phyloP scores from a whole-genome alignment of 768 basidiomycete species.

The Hygrophoropsis aurantiaca region DNA sequence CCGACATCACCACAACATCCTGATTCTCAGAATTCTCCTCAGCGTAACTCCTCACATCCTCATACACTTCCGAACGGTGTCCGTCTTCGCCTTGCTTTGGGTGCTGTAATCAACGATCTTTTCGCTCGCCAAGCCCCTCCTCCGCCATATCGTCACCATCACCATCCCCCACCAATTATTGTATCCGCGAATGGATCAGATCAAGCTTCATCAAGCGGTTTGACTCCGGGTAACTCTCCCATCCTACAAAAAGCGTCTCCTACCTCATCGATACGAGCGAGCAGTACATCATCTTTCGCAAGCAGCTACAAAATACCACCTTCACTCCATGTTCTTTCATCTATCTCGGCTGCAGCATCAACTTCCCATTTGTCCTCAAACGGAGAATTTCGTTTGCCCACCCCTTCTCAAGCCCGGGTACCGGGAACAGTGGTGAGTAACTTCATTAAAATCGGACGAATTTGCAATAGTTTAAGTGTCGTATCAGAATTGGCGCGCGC shows the following conservation, averaged over 20 bases:
- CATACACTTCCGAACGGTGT: conserved; percentile 81
- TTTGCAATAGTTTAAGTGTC: too few relatives aligned
- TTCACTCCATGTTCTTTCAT: conserved; percentile 25
- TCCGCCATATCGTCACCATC: conserved; percentile 33
- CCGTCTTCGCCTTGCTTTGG: conserved; percentile 70
- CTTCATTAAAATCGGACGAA: too few relatives aligned
- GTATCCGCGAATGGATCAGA: conserved; percentile 25
- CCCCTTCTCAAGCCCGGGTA: neutral
- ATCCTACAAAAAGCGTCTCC: conserved; percentile 19
- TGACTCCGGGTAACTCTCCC: conserved; percentile 22
- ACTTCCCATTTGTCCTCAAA: conserved; percentile 4
- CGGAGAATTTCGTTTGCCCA: conserved; percentile 1
- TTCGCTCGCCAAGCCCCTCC: conserved; percentile 69
- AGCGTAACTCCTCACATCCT: conserved; percentile 36
- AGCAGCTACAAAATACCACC: conserved; percentile 25
- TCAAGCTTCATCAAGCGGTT: conserved; percentile 20
- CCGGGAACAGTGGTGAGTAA: too few relatives aligned
- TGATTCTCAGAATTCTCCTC: conserved; percentile 14
- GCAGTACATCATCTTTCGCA: conserved; percentile 14
- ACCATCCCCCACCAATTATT: conserved; percentile 34
- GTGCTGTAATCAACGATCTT: conserved; percentile 78
- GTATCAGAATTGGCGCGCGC: conserved; percentile 4
- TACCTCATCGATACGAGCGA: conserved; percentile 20
- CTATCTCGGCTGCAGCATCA: conserved; percentile 22
- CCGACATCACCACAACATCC: conserved; percentile 50